Percentiles rank a stretch among this genome's conserved stretches.
phyloP scores from a whole-genome alignment of 2,329 filamentous ascomycete species.

The Curvularia sp. region DNA sequence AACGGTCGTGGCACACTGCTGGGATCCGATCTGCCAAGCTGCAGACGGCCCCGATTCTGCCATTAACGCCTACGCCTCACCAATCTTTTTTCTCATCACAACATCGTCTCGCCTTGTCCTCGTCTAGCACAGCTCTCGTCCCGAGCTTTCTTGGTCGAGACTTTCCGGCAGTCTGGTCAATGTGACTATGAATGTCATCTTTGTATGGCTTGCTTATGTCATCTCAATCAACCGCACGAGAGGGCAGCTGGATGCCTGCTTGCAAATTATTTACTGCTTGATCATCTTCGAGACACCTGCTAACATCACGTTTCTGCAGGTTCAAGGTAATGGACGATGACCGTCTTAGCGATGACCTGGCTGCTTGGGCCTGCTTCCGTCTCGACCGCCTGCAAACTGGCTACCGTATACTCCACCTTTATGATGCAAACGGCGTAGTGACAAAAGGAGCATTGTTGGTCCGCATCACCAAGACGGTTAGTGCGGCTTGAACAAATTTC shows the following conservation, averaged over 20 bases:
- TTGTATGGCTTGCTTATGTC: background rate
- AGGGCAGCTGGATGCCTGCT: background rate
- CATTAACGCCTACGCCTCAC: conserved; percentile 16
- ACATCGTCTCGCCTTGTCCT: background rate
- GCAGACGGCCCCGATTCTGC: conserved; percentile 25
- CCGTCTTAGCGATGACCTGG: conserved; percentile 74
- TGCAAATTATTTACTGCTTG: background rate
- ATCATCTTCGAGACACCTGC: background rate
- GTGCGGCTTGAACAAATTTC: conserved; percentile 29
- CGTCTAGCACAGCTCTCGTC: background rate
- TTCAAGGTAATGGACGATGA: conserved; percentile 91
- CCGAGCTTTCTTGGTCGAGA: too few species aligned
- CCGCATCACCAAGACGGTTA: conserved; percentile 68
- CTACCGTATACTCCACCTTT: conserved; percentile 77
- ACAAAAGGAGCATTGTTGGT: conserved; percentile 76
- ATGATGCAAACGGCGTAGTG: conserved; percentile 70
- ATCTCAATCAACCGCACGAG: background rate
- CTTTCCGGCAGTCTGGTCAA: background rate
- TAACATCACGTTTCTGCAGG: conserved; percentile 46
- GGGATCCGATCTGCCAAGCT: conserved; percentile 22
- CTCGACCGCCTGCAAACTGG: conserved; percentile 81
- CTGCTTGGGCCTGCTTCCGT: conserved; percentile 87
- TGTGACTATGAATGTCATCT: too few species aligned
- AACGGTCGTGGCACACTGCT: conserved; percentile 13
- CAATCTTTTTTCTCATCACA: conserved; percentile 20